Conservation (phyloP, 2,329 filamentous ascomycete genomes). For the Hypoxylon sp. region DNA sequence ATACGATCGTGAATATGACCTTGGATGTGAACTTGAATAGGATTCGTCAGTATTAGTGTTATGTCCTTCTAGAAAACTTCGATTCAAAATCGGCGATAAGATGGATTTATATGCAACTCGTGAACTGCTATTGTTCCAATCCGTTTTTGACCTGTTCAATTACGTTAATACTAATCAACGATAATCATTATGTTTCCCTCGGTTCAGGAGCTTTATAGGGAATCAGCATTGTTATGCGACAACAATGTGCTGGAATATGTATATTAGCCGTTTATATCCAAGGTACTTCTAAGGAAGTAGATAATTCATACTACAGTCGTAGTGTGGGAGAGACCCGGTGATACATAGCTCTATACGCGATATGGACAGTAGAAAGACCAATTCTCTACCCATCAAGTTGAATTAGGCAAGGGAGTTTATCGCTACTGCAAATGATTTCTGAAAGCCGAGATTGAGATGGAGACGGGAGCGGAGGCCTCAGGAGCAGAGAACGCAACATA, state of each 20-base stretch:
- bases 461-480: slow-evolving; percentile 14
- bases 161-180: not conserved
- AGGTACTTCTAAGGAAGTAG: not conserved
- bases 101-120: not conserved
- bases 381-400: not conserved
- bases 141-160: not conserved
- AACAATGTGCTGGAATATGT: not conserved
- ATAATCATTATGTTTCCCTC: not conserved
- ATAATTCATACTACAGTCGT: not conserved
- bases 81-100: not conserved
- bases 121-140: not conserved
- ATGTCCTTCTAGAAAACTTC: not conserved
- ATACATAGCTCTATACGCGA: not conserved
- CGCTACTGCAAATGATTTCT: slow-evolving; percentile 8
- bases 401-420: slow-evolving; percentile 1
- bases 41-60: not conserved
- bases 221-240: not conserved
- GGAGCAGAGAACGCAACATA: slow-evolving; percentile 18
- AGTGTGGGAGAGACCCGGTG: not conserved
- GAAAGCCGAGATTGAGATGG: slow-evolving; percentile 5
- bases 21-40: no score
- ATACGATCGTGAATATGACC: no score
- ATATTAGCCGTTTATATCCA: slow-evolving; percentile 1
- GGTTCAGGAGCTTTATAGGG: not conserved
- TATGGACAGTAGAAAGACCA: not conserved